Base-by-base conservation (phyloP, 2,329 filamentous ascomycete species). In the Clarireedia paspali region DNA sequence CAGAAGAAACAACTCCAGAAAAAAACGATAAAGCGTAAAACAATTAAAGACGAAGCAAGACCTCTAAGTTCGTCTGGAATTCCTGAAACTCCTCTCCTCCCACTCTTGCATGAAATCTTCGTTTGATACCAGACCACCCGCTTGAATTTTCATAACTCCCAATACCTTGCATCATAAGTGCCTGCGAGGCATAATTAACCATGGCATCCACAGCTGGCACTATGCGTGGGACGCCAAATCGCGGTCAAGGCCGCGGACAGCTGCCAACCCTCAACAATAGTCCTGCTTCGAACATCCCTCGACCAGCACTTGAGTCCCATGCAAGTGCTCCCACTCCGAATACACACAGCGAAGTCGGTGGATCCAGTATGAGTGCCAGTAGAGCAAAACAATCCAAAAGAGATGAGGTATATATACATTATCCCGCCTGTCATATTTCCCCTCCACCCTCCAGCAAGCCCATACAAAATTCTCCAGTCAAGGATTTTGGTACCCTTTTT, bases 381-480 rank as follows among this genome's bases (percentile, higher is more conserved):
- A 85, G 94, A 69, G 89, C 94, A 73, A 96, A 96, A 76, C 92
- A 96, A 79, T 87, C 86, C 65, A 97, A 97, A 77, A 86, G 91
- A 74, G 94, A 99, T 85, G 94, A 99, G 88, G 94, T 99, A 78
- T 68, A 15, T 46, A 24, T 26, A 27, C 12, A 15, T 26, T 26
- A 15, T 49, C 20, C 26, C 44, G 23, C 26, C 10, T 14, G 14
- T 50, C 20, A 50, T 34, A 7, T 24, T 4, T 1, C 24, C 23
- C 36, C 10, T 47, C 46, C 24, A 20, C 10, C 46, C 36, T 6
- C 17, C 17, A 20, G 20, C n/a, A 7, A 14, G 9, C 3, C 6
- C n/a, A 2, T n/a, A n/a, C 9, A 24, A 27, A 30, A 20, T 24
- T 15, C 6, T 5, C 7, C 27, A 30, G 27, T 30, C 27, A 12